Base-by-base conservation (phyloP, 768 basidiomycete species). In the Suillus tomentosus region DNA sequence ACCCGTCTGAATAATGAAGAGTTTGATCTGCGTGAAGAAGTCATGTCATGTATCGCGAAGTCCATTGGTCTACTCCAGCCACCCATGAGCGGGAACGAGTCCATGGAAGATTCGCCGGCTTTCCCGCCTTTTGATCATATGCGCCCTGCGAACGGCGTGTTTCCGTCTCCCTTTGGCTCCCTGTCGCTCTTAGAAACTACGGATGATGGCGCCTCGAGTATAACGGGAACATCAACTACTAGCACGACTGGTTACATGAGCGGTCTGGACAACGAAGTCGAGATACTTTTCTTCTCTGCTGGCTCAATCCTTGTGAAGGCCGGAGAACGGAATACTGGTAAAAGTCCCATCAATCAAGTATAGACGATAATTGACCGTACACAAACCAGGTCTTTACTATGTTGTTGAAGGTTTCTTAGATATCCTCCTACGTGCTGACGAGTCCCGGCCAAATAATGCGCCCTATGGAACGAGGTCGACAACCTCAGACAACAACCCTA, bases 41-140 rank as follows among this genome's bases (percentile, higher is more conserved):
- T 99, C 39, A 95, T 99, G 94, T 91, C 92, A 1, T 96, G 94
- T 74, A 96, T 99, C 65, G 95, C 96, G 1, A 96, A 96, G 74
- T 96, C 95, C 2, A 99, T 99, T 64, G 97, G 97, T 4, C 82
- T 99, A 14, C 79, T 94, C 27, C 96, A 97, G 67, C 92, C 95
- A 4, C 88, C 94, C 3, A 76, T 92, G 22, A 91, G 88, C 62
- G 87, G 84, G 48, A 81, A 79, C 54, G 87, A 87, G 43, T 91
- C 89, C 2, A 76, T 83, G 3, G 88, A 89, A 66, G 82, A 84
- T 3, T 91, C 90, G 0, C 91, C 92, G 48, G 81, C 82, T 10
- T 79, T 88, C 56, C 79, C 80, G 2, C 83, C 89, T 3, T 76
- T 71, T 69, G 85, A 78, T 65, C 72, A 67, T 60, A 79, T 71